A percentile compares a stretch with the other conserved stretches of the same genome.
Evolutionary conservation across 2,329 filamentous ascomycete species (phyloP).

Genomic region (Ophiostoma pallidulum): DNA sequence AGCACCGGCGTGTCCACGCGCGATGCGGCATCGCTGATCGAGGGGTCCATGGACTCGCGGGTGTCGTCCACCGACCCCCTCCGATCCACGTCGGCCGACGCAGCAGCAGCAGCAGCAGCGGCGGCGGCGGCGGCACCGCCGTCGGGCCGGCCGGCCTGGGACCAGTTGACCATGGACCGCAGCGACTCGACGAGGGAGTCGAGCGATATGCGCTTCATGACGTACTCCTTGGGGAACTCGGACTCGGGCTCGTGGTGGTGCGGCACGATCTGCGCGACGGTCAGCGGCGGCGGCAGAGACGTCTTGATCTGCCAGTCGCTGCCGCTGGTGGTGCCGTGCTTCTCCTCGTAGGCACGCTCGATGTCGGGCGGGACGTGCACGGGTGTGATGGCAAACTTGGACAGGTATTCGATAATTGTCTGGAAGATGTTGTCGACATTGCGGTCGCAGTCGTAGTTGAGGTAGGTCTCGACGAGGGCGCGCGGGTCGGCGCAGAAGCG

Average conservation of each 20-base stretch:
- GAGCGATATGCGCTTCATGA: conserved; percentile 80
- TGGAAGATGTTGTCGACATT: conserved; percentile 97
- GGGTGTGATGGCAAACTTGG: conserved; percentile 72
- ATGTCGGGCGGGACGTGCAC: conserved; percentile 66
- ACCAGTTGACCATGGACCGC: conserved; percentile 88
- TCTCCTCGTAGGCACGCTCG: conserved; percentile 81
- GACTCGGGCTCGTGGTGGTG: conserved; percentile 49
- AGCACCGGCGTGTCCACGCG: conserved; percentile 49
- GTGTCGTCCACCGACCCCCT: conserved; percentile 45
- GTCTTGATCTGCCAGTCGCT: conserved; percentile 78
- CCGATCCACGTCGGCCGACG: conserved; percentile 38
- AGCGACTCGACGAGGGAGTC: conserved; percentile 84
- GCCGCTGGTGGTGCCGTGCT: conserved; percentile 50
- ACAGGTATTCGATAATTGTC: conserved; percentile 85
- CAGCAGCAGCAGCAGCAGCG: conserved; percentile 23
- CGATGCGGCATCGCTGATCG: conserved; percentile 49
- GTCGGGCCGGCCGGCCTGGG: conserved; percentile 55
- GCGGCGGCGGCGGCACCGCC: conserved; percentile 27
- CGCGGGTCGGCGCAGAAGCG: conserved; percentile 77
- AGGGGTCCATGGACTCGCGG: conserved; percentile 69
- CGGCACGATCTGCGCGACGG: conserved; percentile 63
- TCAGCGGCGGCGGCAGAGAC: conserved; percentile 79
- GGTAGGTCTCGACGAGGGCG: conserved; percentile 85
- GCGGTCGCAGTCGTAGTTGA: conserved; percentile 97
- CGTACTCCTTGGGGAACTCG: conserved; percentile 78